phyloP scores from a whole-genome alignment of 306 rosid species.

The Ormosia semicastrata region DNA sequence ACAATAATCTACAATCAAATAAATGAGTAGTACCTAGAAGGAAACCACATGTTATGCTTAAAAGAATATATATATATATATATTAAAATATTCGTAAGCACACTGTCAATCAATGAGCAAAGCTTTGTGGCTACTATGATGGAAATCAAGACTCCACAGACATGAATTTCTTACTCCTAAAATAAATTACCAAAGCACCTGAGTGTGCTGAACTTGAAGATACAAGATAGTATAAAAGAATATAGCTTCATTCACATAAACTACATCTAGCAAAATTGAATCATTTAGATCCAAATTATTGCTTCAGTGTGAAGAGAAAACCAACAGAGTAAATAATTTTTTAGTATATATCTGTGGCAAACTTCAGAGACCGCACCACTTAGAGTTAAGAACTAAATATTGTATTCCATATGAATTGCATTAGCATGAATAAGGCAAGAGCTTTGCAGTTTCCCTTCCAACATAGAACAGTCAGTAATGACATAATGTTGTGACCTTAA shows the following conservation, averaged over 20 bases:
- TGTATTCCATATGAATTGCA: not conserved
- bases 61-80: not conserved
- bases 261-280: not conserved
- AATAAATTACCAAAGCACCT: not conserved
- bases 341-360: not conserved
- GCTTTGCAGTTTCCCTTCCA: not conserved
- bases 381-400: not conserved
- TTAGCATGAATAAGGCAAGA: not conserved
- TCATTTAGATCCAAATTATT: constrained; percentile 1
- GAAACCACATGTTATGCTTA: not conserved
- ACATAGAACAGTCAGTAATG: not conserved
- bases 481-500: not conserved
- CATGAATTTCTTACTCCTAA: not conserved
- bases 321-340: not conserved
- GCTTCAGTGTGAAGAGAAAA: not conserved
- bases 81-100: not conserved
- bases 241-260: not conserved
- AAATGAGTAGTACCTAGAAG: not conserved
- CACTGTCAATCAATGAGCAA: not conserved
- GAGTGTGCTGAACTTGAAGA: not conserved
- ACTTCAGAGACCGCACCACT: not conserved
- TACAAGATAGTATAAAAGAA: not conserved
- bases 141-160: not conserved
- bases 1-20: not conserved
- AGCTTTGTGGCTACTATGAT: not conserved